Conservation (phyloP, 2,329 filamentous ascomycete species). For the Alternaria tenuissima region DNA sequence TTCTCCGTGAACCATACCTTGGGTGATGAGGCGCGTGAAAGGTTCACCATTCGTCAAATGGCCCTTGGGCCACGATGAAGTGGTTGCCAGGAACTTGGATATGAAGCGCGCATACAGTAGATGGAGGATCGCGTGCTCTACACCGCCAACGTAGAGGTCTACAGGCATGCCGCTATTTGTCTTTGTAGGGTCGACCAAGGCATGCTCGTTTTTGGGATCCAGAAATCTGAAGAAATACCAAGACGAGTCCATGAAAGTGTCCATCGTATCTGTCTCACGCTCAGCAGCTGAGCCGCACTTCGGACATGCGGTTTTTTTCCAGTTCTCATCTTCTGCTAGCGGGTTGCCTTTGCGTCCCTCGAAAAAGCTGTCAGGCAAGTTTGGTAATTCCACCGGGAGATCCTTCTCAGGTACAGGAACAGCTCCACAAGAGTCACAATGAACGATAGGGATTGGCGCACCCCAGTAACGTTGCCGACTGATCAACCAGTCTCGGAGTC, state of each 20-base stretch:
- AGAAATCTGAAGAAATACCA: conserved; percentile 90
- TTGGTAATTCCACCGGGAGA: conserved; percentile 78
- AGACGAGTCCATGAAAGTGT: conserved; percentile 93
- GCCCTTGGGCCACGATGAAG: conserved; percentile 54
- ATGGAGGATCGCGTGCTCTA: conserved; percentile 91
- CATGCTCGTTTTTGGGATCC: conserved; percentile 70
- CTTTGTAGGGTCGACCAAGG: conserved; percentile 68
- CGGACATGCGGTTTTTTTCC: conserved; percentile 79
- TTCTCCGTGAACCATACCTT: conserved; percentile 92
- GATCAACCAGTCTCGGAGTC: conserved; percentile 86
- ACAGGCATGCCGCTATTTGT: conserved; percentile 72
- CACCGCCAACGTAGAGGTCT: conserved; percentile 86
- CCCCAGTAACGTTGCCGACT: conserved; percentile 95
- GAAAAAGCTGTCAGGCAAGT: conserved; percentile 72
- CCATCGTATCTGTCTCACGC: conserved; percentile 93
- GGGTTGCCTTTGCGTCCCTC: conserved; percentile 78
- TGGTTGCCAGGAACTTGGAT: conserved; percentile 80
- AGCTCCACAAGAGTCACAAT: conserved; percentile 78
- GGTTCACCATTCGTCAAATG: conserved; percentile 67
- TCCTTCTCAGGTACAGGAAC: conserved; percentile 80
- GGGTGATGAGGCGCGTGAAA: conserved; percentile 82
- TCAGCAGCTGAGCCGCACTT: conserved; percentile 74
- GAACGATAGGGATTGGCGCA: conserved; percentile 85
- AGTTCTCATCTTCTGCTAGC: conserved; percentile 74
- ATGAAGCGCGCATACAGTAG: conserved; percentile 90